These are phyloP conservation scores for Sordariomycetes sp. DNA, from an alignment of 2,329 filamentous ascomycete genomes.

Conservation along the genomic window DNA sequence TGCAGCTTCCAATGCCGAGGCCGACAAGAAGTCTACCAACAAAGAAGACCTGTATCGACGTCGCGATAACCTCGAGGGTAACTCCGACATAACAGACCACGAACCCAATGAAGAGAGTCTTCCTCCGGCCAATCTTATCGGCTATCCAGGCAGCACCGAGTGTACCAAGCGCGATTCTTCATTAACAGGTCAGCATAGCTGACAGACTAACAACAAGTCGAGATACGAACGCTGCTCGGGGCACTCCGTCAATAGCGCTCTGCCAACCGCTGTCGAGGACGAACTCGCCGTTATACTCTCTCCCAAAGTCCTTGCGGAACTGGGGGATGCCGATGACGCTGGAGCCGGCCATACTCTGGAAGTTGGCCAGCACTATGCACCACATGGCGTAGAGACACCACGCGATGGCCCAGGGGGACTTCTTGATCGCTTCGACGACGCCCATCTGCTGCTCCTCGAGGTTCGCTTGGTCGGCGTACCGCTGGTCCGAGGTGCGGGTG, in stretches of 20 bases:
- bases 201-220: background rate
- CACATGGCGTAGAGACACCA: slow-evolving; percentile 29
- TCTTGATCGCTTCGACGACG: slow-evolving; percentile 13
- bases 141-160: slow-evolving; percentile 20
- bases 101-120: slow-evolving; percentile 20
- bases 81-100: slow-evolving; percentile 23
- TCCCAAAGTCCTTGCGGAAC: slow-evolving; percentile 29
- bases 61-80: slow-evolving; percentile 27
- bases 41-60: slow-evolving; percentile 26
- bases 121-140: slow-evolving; percentile 21
- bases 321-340: slow-evolving; percentile 29
- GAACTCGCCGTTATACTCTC: background rate
- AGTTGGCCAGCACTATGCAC: slow-evolving; percentile 24
- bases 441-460: slow-evolving; percentile 16
- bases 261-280: slow-evolving; percentile 29
- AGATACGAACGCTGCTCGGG: slow-evolving; percentile 21
- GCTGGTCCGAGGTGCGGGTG: background rate
- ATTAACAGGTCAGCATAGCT: background rate
- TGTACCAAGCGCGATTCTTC: slow-evolving; percentile 13
- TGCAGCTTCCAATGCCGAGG: slow-evolving; percentile 16
- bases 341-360: slow-evolving; percentile 27
- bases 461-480: slow-evolving; percentile 7
- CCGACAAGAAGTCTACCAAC: slow-evolving; percentile 29
- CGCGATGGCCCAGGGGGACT: slow-evolving; percentile 12
- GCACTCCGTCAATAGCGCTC: slow-evolving; percentile 28